These are phyloP conservation scores for Aspergillus cejpii DNA, from an alignment of 2,329 filamentous ascomycete genomes.

Conservation along the genomic window DNA sequence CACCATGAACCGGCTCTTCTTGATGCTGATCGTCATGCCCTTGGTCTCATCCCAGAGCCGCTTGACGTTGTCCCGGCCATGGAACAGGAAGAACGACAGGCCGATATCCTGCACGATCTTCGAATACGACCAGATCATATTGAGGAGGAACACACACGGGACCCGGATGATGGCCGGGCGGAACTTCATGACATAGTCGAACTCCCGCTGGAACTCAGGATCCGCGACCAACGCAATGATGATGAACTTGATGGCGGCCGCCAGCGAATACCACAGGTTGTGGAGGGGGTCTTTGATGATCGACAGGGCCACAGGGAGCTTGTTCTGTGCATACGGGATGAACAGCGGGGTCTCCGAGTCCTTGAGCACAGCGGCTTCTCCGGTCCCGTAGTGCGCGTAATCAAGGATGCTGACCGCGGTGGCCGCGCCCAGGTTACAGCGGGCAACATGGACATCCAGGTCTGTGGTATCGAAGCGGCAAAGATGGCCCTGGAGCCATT, in stretches of 20 bases:
- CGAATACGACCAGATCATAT: slow-evolving; percentile 45
- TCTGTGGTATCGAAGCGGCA: slow-evolving; percentile 34
- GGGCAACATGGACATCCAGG: slow-evolving; percentile 42
- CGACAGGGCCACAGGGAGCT: slow-evolving; percentile 18
- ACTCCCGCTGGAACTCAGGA: slow-evolving; percentile 47
- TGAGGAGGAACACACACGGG: slow-evolving; percentile 39
- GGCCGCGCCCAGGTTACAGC: slow-evolving; percentile 46
- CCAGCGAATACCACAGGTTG: slow-evolving; percentile 40
- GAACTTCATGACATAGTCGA: slow-evolving; percentile 40
- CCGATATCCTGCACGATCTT: slow-evolving; percentile 40
- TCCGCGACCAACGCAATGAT: slow-evolving; percentile 48
- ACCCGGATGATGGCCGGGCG: slow-evolving; percentile 33
- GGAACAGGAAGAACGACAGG: slow-evolving; percentile 45
- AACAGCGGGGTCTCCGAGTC: slow-evolving; percentile 23
- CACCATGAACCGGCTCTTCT: slow-evolving; percentile 44
- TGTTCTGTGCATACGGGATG: slow-evolving; percentile 26
- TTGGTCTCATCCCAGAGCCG: slow-evolving; percentile 46
- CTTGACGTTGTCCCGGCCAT: slow-evolving; percentile 45
- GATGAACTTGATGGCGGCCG: slow-evolving; percentile 44
- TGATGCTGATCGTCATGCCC: slow-evolving; percentile 44
- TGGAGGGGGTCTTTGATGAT: slow-evolving; percentile 32
- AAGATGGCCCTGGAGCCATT: slow-evolving; percentile 41
- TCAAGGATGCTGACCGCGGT: slow-evolving; percentile 29
- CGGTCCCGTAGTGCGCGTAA: slow-evolving; percentile 26
- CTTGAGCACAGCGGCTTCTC: slow-evolving; percentile 20